Evolutionary conservation across 306 rosid genomes (phyloP).

Genomic region (Ziziphus jujuba): DNA sequence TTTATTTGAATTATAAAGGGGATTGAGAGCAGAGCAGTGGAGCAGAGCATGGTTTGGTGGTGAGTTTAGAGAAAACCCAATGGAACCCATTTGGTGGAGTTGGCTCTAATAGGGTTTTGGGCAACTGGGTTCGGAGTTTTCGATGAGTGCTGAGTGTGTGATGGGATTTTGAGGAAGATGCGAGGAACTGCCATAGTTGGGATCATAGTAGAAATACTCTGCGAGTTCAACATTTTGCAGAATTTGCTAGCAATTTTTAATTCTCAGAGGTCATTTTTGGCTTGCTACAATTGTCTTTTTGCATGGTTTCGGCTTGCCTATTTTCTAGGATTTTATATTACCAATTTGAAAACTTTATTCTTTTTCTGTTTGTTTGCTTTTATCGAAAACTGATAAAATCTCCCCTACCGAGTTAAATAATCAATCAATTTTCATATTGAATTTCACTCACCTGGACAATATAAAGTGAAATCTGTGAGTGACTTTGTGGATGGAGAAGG

Average conservation of each 20-base stretch:
- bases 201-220: not conserved
- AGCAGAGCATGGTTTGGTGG: slow-evolving; percentile 11
- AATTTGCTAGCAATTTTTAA: not conserved
- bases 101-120: slow-evolving; percentile 1
- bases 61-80: slow-evolving; percentile 23
- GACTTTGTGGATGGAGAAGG: too few species aligned
- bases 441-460: too few species aligned
- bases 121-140: slow-evolving; percentile 1
- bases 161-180: not conserved
- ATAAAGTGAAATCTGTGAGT: too few species aligned
- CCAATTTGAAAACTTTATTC: too few species aligned
- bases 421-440: too few species aligned
- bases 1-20: slow-evolving; percentile 10
- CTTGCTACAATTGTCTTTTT: too few species aligned
- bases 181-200: not conserved
- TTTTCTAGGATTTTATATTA: too few species aligned
- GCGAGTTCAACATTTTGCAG: not conserved
- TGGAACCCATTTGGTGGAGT: slow-evolving; percentile 32
- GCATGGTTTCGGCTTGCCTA: too few species aligned
- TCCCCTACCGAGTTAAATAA: too few species aligned
- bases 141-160: not conserved
- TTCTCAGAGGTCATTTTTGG: not conserved
- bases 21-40: slow-evolving; percentile 10
- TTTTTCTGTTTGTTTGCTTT: too few species aligned
- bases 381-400: too few species aligned